Conservation (phyloP, 2,329 filamentous ascomycete genomes). For the Neoscytalidium dimidiatum region DNA sequence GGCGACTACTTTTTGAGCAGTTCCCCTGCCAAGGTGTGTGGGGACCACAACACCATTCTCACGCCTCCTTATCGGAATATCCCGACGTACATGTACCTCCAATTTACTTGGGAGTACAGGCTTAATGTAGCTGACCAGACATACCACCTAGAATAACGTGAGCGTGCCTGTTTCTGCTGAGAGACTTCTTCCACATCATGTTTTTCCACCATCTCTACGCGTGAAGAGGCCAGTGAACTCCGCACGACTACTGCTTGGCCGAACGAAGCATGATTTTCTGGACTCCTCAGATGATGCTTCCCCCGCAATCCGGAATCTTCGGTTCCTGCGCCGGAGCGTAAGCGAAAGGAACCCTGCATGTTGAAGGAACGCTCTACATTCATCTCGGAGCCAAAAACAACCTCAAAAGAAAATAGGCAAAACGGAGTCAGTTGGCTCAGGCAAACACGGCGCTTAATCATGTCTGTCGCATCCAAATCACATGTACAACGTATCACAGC, state of each 20-base stretch:
- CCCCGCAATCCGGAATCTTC: neutral
- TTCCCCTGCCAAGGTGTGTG: neutral
- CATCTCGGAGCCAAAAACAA: neutral
- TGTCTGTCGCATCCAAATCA: neutral
- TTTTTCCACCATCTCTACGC: too few relatives aligned
- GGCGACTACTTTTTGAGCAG: too few relatives aligned
- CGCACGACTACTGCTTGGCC: too few relatives aligned
- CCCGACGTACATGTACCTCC: neutral
- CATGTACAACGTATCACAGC: neutral
- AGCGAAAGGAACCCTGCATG: neutral
- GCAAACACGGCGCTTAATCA: neutral
- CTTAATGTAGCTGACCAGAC: neutral
- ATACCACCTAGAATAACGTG: too few relatives aligned
- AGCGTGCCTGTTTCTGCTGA: too few relatives aligned
- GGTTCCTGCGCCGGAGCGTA: constrained; percentile 1
- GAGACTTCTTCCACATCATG: too few relatives aligned
- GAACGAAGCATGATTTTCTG: neutral
- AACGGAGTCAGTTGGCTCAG: neutral
- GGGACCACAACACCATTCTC: neutral
- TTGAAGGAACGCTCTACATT: neutral
- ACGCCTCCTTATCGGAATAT: neutral
- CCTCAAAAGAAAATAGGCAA: neutral
- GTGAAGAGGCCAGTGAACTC: too few relatives aligned
- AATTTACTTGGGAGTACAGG: too few relatives aligned
- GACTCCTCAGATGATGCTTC: neutral